Evolutionary conservation across 1,284 basidiomycete species (phyloP).

Genomic region (Moesziomyces parantarcticus): DNA sequence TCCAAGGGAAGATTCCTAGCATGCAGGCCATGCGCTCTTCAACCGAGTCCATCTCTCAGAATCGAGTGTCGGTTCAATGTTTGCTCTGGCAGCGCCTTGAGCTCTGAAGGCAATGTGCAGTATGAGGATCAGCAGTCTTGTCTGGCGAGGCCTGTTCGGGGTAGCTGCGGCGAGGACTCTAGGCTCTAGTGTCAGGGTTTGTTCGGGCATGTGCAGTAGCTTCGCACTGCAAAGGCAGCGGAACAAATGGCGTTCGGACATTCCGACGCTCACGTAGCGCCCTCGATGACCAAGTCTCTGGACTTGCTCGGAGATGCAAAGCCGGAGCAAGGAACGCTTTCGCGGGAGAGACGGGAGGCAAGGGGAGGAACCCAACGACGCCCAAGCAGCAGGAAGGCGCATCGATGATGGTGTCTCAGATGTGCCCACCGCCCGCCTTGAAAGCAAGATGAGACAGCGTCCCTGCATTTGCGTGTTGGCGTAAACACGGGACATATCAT

Average conservation of each 20-base stretch:
- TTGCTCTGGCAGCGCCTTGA: no score
- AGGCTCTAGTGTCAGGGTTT: background rate
- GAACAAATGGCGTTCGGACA: no score
- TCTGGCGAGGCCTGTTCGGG: background rate
- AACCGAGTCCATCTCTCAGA: background rate
- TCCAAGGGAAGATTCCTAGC: background rate
- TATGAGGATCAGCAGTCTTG: no score
- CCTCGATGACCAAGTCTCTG: no score
- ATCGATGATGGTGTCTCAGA: slow-evolving; percentile 9
- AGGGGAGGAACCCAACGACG: background rate
- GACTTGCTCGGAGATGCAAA: background rate
- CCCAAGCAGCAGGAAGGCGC: slow-evolving; percentile 1
- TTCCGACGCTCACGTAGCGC: no score
- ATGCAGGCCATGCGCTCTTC: background rate
- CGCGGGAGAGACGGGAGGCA: background rate
- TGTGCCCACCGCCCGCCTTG: background rate
- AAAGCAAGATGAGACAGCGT: slow-evolving; percentile 5
- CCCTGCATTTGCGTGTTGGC: slow-evolving; percentile 7
- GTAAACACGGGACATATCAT: background rate
- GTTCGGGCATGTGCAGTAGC: background rate
- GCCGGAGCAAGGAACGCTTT: background rate
- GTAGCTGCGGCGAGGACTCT: background rate
- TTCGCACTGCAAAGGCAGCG: background rate
- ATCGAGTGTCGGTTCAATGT: background rate
- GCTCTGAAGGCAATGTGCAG: no score